Evolutionary conservation across 176 grass and related monocot genomes (phyloP).

Genomic region (Eleusine indica): DNA sequence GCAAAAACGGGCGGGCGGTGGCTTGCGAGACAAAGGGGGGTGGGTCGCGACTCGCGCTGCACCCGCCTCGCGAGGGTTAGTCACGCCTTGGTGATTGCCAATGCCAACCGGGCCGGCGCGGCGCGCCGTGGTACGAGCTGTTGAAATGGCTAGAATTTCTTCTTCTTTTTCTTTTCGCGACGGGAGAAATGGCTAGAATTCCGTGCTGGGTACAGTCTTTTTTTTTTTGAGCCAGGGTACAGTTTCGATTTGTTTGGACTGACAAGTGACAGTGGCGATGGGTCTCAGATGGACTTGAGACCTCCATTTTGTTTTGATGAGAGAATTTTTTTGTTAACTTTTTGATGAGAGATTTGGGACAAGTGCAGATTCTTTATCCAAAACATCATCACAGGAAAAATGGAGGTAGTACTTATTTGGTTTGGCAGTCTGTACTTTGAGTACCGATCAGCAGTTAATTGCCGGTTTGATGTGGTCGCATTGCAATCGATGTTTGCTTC

Average conservation of each 20-base stretch:
- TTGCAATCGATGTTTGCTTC: constrained; percentile 40
- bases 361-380: not conserved
- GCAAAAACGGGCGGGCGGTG: not conserved
- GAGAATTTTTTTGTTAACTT: too few relatives aligned
- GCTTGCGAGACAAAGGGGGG: not conserved
- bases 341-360: not conserved
- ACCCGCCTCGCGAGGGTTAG: not conserved
- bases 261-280: not conserved
- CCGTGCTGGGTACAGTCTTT: too few relatives aligned
- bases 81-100: not conserved
- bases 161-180: not conserved
- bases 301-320: not conserved
- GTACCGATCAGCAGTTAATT: not conserved
- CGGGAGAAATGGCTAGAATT: too few relatives aligned
- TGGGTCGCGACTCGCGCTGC: constrained; percentile 5
- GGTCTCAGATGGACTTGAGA: not conserved
- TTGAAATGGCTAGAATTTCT: not conserved
- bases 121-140: not conserved
- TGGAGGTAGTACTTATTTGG: not conserved
- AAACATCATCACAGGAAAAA: not conserved
- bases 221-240: too few relatives aligned
- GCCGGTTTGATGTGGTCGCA: not conserved
- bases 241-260: not conserved
- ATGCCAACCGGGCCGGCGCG: not conserved
- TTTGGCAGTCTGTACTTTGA: not conserved